A percentile compares a stretch with the other conserved stretches of the same genome.
Conservation (phyloP, 2,329 filamentous ascomycete genomes). For the Colletotrichum tabaci region DNA sequence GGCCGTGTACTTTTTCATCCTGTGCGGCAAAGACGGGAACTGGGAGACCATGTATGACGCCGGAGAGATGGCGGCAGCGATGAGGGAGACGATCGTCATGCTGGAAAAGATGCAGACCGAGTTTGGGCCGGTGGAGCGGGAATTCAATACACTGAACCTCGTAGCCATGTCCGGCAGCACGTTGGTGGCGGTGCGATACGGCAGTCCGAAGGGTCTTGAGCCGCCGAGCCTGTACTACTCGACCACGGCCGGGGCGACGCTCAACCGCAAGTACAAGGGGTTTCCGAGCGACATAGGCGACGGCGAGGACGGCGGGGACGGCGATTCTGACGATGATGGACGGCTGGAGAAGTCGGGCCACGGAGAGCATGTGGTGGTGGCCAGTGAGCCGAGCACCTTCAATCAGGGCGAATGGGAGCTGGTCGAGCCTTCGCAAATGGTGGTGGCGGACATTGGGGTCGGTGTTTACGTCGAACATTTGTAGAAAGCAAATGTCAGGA, state of each 20-base stretch:
- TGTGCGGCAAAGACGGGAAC: constrained; percentile 29
- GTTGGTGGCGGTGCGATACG: constrained; percentile 29
- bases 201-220: constrained; percentile 18
- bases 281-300: constrained; percentile 10
- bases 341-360: constrained; percentile 27
- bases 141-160: constrained; percentile 18
- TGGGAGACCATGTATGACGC: constrained; percentile 26
- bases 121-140: neutral
- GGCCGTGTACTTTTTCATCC: constrained; percentile 31
- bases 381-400: constrained; percentile 34
- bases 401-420: constrained; percentile 30
- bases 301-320: too few relatives aligned
- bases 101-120: constrained; percentile 32
- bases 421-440: constrained; percentile 32
- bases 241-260: constrained; percentile 11
- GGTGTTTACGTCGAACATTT: constrained; percentile 7
- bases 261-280: constrained; percentile 37
- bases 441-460: constrained; percentile 3
- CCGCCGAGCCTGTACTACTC: constrained; percentile 37
- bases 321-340: neutral
- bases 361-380: constrained; percentile 24
- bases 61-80: constrained; percentile 18
- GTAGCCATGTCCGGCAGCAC: constrained; percentile 26
- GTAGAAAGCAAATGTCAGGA: neutral
- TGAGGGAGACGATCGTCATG: constrained; percentile 29